Evolutionary conservation across 2,329 filamentous ascomycete genomes (phyloP).

Genomic region (Cladorrhinum sp.): DNA sequence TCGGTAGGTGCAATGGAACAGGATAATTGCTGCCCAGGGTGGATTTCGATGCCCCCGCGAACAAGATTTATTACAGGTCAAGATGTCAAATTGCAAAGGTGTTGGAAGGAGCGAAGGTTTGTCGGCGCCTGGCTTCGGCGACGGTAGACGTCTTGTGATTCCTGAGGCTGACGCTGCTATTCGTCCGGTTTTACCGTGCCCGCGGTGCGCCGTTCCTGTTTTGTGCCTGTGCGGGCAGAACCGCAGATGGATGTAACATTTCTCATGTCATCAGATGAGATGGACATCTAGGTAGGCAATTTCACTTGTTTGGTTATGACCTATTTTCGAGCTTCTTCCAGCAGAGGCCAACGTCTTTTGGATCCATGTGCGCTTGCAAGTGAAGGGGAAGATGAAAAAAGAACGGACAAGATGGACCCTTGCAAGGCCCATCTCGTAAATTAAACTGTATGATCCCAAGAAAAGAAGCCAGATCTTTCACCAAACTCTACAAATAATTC

Average conservation of each 20-base stretch:
- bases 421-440: background rate
- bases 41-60: too few species aligned
- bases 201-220: background rate
- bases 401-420: background rate
- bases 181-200: conserved; percentile 6
- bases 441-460: background rate
- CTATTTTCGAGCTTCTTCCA: too few species aligned
- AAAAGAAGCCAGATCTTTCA: too few species aligned
- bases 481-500: background rate
- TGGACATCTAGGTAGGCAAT: too few species aligned
- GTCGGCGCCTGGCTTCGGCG: conserved; percentile 3
- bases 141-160: conserved; percentile 5
- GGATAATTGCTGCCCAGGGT: too few species aligned
- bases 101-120: background rate
- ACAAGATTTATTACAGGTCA: too few species aligned
- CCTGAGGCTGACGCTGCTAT: conserved; percentile 1
- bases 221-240: background rate
- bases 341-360: too few species aligned
- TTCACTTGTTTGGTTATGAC: too few species aligned
- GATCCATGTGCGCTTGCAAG: too few species aligned
- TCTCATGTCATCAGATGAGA: too few species aligned
- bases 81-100: background rate
- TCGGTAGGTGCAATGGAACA: too few species aligned
- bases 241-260: background rate
- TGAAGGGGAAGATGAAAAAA: background rate